Conservation (phyloP, 192 early-diverging fungal genomes). For the Spizellomyces sp. region DNA sequence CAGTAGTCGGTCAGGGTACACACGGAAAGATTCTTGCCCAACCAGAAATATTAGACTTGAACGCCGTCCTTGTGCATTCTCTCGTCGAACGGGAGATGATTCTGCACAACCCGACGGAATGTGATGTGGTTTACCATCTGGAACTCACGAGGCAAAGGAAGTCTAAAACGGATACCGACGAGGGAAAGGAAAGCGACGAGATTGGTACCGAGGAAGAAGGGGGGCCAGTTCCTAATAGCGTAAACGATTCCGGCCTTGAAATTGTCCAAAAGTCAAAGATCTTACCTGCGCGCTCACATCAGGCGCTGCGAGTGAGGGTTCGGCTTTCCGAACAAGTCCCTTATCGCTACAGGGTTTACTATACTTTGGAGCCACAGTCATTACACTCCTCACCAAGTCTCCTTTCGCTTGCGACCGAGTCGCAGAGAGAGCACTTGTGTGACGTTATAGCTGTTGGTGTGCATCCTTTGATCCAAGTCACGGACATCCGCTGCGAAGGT, state of each 20-base stretch:
- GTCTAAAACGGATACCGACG: background rate
- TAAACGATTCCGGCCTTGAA: constrained; percentile 36
- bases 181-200: background rate
- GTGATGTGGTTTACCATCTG: constrained; percentile 52
- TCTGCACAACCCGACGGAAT: constrained; percentile 51
- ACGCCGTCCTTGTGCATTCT: constrained; percentile 56
- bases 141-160: constrained; percentile 22
- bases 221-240: constrained; percentile 22
- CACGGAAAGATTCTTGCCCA: constrained; percentile 37
- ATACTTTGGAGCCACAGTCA: constrained; percentile 33
- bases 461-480: constrained; percentile 51
- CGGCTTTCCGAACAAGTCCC: constrained; percentile 43
- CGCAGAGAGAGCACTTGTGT: constrained; percentile 38
- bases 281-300: constrained; percentile 50
- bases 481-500: constrained; percentile 55
- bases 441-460: constrained; percentile 50
- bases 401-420: background rate
- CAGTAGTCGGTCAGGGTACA: constrained; percentile 49
- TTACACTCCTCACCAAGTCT: constrained; percentile 8
- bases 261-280: constrained; percentile 37
- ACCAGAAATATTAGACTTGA: constrained; percentile 45
- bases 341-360: constrained; percentile 42
- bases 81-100: constrained; percentile 48
- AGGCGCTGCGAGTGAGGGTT: constrained; percentile 43
- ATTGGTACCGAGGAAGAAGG: background rate